Evolutionary conservation across 495 filamentous ascomycete genomes (phyloP).

Genomic region (Penicillium malachiteum): DNA sequence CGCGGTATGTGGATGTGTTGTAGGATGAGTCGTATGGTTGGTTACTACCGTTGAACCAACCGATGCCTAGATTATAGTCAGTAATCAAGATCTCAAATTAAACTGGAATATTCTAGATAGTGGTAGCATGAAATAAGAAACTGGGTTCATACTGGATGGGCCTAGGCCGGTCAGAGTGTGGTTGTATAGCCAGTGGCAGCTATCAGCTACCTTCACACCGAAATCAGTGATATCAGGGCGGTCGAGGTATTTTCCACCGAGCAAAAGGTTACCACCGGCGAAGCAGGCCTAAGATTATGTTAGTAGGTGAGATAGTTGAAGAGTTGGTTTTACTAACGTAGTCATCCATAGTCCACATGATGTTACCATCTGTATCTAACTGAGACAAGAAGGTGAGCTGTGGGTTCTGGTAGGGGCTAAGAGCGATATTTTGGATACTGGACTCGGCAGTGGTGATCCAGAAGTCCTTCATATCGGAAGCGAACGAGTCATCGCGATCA

Average conservation of each 20-base stretch:
- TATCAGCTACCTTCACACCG: constrained; percentile 64
- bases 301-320: constrained; percentile 26
- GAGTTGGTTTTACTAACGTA: constrained; percentile 11
- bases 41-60: constrained; percentile 53
- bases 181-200: constrained; percentile 67
- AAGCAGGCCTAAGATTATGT: constrained; percentile 58
- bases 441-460: constrained; percentile 71
- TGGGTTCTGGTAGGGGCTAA: constrained; percentile 57
- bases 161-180: constrained; percentile 63
- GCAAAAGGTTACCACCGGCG: constrained; percentile 73
- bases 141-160: constrained; percentile 46
- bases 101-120: too few species aligned
- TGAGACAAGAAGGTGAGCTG: constrained; percentile 68
- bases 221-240: constrained; percentile 59
- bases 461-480: constrained; percentile 53
- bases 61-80: constrained; percentile 37
- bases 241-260: constrained; percentile 66
- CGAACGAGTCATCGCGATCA: constrained; percentile 50
- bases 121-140: not conserved
- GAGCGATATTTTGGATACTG: constrained; percentile 61
- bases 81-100: not conserved
- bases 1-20: constrained; percentile 37
- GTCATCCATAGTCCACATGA: constrained; percentile 28
- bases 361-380: constrained; percentile 41
- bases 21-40: constrained; percentile 47